Percentiles rank a stretch among this genome's conserved stretches.
Conservation (phyloP, 2,329 filamentous ascomycete species). For the Chaetomium sp. region DNA sequence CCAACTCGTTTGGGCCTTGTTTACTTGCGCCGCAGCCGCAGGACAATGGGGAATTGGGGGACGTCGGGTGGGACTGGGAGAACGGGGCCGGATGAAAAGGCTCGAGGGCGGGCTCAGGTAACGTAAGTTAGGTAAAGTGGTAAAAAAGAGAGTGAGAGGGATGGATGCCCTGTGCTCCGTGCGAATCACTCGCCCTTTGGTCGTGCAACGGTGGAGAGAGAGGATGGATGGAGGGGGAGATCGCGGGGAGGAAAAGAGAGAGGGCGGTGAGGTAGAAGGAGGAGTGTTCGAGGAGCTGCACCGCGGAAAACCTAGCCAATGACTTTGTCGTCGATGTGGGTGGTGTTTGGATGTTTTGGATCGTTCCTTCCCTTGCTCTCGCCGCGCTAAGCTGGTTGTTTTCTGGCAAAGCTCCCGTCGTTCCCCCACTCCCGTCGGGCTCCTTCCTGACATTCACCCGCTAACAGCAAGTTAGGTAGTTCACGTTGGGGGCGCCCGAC, state of each 20-base stretch:
- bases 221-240: constrained; percentile 2
- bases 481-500: background rate
- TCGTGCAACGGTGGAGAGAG: constrained; percentile 8
- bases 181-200: constrained; percentile 7
- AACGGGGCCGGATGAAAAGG: background rate
- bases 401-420: background rate
- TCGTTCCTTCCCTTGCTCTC: background rate
- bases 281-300: constrained; percentile 4
- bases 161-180: constrained; percentile 7
- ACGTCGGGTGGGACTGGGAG: too few relatives aligned
- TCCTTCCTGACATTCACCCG: background rate
- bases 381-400: background rate
- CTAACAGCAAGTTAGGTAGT: background rate
- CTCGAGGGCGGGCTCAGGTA: constrained; percentile 9
- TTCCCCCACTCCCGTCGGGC: background rate
- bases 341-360: constrained; percentile 3
- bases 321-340: constrained; percentile 9
- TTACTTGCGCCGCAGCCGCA: constrained; percentile 22
- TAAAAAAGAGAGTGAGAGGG: constrained; percentile 1
- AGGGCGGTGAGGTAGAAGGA: constrained; percentile 14
- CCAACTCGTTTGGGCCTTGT: constrained; percentile 8
- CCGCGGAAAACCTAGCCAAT: constrained; percentile 9
- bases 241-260: background rate
- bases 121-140: constrained; percentile 8
- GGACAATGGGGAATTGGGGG: constrained; percentile 16